Percentiles rank a stretch among this genome's conserved stretches.
These are phyloP conservation scores for Rhizopogon roseolus DNA, from an alignment of 768 basidiomycete species.

Conservation along the genomic window DNA sequence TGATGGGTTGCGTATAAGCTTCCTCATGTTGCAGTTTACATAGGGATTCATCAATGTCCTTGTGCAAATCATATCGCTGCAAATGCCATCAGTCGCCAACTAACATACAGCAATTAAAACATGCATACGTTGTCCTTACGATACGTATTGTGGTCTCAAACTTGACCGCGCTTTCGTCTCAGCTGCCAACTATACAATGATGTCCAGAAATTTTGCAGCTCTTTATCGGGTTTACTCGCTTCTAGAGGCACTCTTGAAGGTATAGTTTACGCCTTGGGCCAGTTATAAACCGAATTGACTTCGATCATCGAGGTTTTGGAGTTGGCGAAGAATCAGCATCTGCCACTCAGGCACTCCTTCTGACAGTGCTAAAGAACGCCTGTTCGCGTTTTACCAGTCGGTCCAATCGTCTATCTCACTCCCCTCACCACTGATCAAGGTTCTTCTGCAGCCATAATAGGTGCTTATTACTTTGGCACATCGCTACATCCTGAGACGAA, in stretches of 20 bases:
- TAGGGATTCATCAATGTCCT: slow-evolving; percentile 58
- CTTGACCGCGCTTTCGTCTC: not conserved
- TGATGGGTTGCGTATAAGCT: slow-evolving; percentile 27
- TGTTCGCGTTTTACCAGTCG: slow-evolving; percentile 60
- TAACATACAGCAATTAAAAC: not conserved
- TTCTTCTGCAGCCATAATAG: slow-evolving; percentile 48
- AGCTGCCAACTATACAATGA: slow-evolving; percentile 68
- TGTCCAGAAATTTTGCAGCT: slow-evolving; percentile 66
- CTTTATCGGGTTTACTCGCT: slow-evolving; percentile 56
- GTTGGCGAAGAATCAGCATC: slow-evolving; percentile 67
- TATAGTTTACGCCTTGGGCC: slow-evolving; percentile 12
- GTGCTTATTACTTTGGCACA: slow-evolving; percentile 58
- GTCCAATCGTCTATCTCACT: slow-evolving; percentile 13
- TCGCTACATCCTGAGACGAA: slow-evolving; percentile 68
- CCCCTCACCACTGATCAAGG: not conserved
- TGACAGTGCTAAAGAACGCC: slow-evolving; percentile 63
- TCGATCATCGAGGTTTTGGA: slow-evolving; percentile 46
- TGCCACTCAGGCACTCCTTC: slow-evolving; percentile 58
- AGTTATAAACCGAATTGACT: not conserved
- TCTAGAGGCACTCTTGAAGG: slow-evolving; percentile 69
- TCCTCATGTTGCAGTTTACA: slow-evolving; percentile 49
- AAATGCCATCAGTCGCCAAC: not conserved
- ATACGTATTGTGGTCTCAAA: slow-evolving; percentile 8
- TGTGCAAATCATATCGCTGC: slow-evolving; percentile 57
- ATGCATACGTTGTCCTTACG: slow-evolving; percentile 45